A percentile compares a stretch with the other conserved stretches of the same genome.
Evolutionary conservation across 345 rosid species (phyloP).

Genomic region (Gossypioides kirkii): DNA sequence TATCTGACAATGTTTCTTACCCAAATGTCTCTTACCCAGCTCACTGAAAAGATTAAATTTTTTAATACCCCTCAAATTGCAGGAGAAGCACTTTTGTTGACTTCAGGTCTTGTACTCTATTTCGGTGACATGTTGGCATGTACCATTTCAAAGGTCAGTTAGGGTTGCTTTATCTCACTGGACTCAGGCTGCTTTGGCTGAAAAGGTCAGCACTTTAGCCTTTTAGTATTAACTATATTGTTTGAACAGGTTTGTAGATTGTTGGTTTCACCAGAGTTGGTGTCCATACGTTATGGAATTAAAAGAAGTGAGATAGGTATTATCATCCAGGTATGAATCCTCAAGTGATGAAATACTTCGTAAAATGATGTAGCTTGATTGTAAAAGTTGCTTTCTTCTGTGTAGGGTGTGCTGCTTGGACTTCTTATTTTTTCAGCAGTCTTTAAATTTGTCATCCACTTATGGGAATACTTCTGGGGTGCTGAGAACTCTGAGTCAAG

Average conservation of each 20-base stretch:
- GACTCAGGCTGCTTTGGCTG: constrained; percentile 11
- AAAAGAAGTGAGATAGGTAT: constrained; percentile 75
- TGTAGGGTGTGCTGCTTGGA: constrained; percentile 77
- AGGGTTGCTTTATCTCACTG: constrained; percentile 19
- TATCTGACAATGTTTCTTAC: background rate
- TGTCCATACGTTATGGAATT: constrained; percentile 46
- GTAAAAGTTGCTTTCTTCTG: constrained; percentile 16
- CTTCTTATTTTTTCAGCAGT: constrained; percentile 67
- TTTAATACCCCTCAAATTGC: constrained; percentile 11
- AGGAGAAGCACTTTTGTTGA: constrained; percentile 89
- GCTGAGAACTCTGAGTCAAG: constrained; percentile 23
- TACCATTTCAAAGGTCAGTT: constrained; percentile 67
- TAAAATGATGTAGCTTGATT: constrained; percentile 9
- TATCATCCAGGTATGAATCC: constrained; percentile 59
- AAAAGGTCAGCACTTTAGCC: constrained; percentile 9
- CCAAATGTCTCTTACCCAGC: background rate
- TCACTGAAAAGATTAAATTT: background rate
- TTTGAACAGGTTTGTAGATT: constrained; percentile 47
- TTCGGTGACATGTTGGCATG: constrained; percentile 80
- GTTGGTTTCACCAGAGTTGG: constrained; percentile 36
- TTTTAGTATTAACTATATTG: constrained; percentile 15
- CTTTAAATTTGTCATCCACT: constrained; percentile 43
- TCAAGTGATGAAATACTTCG: constrained; percentile 10
- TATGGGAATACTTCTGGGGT: constrained; percentile 25
- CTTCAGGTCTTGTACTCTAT: constrained; percentile 82